Conservation (phyloP, 2,329 filamentous ascomycete genomes). For the Fusarium devonianum region DNA sequence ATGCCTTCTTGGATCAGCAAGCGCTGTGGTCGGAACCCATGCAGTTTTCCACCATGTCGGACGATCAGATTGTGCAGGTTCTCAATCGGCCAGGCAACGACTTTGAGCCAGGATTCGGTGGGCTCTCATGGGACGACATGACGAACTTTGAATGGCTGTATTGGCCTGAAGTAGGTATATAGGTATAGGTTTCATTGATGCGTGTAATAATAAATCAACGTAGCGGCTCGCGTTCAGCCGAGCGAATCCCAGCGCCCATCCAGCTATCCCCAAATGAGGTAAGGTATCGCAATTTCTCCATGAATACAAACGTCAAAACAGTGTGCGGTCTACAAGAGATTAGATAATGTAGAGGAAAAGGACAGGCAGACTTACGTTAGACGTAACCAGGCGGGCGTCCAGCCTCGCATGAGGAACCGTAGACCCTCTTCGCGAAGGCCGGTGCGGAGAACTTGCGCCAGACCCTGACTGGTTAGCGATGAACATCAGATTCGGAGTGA, state of each 20-base stretch:
- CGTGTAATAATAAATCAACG: constrained; percentile 14
- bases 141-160: constrained; percentile 65
- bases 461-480: constrained; percentile 34
- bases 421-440: constrained; percentile 50
- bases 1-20: constrained; percentile 41
- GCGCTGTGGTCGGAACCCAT: constrained; percentile 58
- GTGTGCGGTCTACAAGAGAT: constrained; percentile 49
- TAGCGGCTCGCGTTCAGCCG: constrained; percentile 16
- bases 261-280: constrained; percentile 36
- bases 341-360: fast-evolving
- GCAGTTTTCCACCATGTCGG: constrained; percentile 73
- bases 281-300: constrained; percentile 52
- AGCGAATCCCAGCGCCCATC: constrained; percentile 17
- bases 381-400: constrained; percentile 55
- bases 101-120: constrained; percentile 62
- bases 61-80: constrained; percentile 71
- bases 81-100: constrained; percentile 68
- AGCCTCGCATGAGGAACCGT: constrained; percentile 55
- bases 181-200: neutral
- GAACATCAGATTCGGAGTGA: neutral
- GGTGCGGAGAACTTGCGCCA: constrained; percentile 45
- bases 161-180: constrained; percentile 55
- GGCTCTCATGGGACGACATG: constrained; percentile 66
- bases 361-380: constrained; percentile 49
- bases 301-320: constrained; percentile 55